Evolutionary conservation across 495 filamentous ascomycete species (phyloP), one percentile per base, ranked within the genome.

Genomic region (Hypoxylon fuscum): DNA sequence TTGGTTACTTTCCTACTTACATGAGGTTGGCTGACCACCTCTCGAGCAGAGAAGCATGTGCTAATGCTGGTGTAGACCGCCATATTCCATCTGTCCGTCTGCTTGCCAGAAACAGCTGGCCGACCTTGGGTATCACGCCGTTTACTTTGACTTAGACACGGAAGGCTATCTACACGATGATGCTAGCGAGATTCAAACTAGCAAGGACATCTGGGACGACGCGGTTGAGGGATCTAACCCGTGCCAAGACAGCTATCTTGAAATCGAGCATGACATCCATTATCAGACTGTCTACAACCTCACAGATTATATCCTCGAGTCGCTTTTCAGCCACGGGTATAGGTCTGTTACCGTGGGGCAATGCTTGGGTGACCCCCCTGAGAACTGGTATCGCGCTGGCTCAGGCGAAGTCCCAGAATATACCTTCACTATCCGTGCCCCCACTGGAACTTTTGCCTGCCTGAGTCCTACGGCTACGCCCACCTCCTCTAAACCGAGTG

Each of bases 1-100:
- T 94, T 5, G 92, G 92, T 10, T 85, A 85, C 60, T 88, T 93
- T 72, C 92, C 92, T 2, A 89, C 90, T 1, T 96, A 96, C 70
- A 93, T 96, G 89, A 82, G 88, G 42, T 75, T 52, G 12, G 56
- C 17, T 8, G 10, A 8, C 29, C 18, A 17, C 17, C 31, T 3
- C 22, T 48, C 20, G 0, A 20, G 3, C 14, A 40, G 5, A 32
- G 35, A 7, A 18, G 31, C 35, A 22, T 12, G 31, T 65, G 32
- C 61, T 70, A 14, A 68, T 20, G 20, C 43, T 35, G 6, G 31
- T 21, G n/a, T 32, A 77, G 81, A 46, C 91, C 91, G 2, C 91
- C 91, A 5, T 96, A 88, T 74, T 90, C 88, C 20, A 88, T 85
- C 67, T 94, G 90, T 69, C 79, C 78, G 23, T 68, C 72, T 2